Conservation (phyloP, 306 rosid genomes). For the Vachellia collinsii region DNA sequence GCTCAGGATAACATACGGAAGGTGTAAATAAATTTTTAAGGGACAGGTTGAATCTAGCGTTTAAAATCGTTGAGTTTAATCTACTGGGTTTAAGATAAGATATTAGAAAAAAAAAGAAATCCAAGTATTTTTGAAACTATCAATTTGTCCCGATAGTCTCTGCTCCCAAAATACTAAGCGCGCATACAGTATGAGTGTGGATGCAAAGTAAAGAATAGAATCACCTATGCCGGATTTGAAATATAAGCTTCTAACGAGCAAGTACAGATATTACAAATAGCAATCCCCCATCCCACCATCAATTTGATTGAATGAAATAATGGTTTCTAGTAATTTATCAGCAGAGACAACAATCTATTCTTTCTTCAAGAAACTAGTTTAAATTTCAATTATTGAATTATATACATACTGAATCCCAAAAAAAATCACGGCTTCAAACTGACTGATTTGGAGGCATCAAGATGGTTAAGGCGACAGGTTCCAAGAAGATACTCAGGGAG, state of each 20-base stretch:
- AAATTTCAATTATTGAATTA: constrained; percentile 28
- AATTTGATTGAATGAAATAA: constrained; percentile 51
- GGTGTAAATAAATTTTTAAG: background rate
- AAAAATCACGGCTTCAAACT: constrained; percentile 47
- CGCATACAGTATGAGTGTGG: too few relatives aligned
- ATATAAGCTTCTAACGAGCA: constrained; percentile 29
- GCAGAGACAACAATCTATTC: constrained; percentile 33
- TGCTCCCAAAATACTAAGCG: too few relatives aligned
- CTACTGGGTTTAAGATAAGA: background rate
- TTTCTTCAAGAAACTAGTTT: constrained; percentile 18
- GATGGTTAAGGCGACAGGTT: constrained; percentile 85
- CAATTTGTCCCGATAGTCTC: background rate
- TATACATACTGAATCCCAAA: constrained; percentile 8
- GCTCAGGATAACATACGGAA: background rate
- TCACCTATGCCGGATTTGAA: background rate
- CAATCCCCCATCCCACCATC: constrained; percentile 34
- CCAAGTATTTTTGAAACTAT: too few relatives aligned
- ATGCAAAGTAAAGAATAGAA: background rate
- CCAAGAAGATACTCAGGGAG: constrained; percentile 92
- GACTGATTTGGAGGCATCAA: constrained; percentile 78
- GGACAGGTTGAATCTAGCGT: background rate
- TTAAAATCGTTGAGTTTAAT: background rate
- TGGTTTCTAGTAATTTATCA: constrained; percentile 36
- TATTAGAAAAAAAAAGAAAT: too few relatives aligned
- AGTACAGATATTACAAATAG: constrained; percentile 36